Evolutionary conservation across 2,329 filamentous ascomycete genomes (phyloP), one percentile per base, ranked within the genome.

Genomic region (Leptographium wingfieldii): DNA sequence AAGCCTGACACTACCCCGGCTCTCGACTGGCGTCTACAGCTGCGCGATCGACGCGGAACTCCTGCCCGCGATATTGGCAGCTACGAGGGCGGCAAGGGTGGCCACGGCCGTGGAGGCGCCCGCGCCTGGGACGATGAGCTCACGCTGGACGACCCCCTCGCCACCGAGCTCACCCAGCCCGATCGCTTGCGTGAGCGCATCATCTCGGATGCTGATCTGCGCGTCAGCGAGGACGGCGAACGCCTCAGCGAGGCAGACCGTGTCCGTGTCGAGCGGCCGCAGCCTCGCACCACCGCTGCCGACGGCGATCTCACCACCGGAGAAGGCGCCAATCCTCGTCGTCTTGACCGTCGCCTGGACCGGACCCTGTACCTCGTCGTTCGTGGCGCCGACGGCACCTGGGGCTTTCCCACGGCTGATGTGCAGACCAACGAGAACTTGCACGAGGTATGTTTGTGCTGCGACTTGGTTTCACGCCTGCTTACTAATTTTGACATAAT

Each of bases 81-180:
- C 57, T 96, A 96, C 78, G n/a, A 43, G 27, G 87, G 88, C 51
- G 65, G 64, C 61, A 53, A 79, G 63, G 64, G 64, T 56, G 59
- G 59, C 51, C 49, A 46, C 22, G 63, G 62, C 48, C 52, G 22
- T 22, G 80, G 68, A 63, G 67, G 67, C 56, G 67, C 81, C 67
- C 77, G 84, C 63, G 86, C 84, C 5, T 99, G 94, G 94, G 90
- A 96, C 69, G 94, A 99, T 71, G 94, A 97, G 76, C 73, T 95
- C 59, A 76, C 88, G 14, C 81, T 94, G 2, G 90, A 89, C 14
- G 87, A 90, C 61, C 71, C 77, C 59, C 80, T 87, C 63, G 84
- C 83, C 62, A 52, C 54, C 16, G 56, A 46, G 31, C 61, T 65
- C 33, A 63, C 63, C 12, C 77, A 81, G 65, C 81, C 86, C 59